A percentile compares a stretch with the other conserved stretches of the same genome.
phyloP scores from a whole-genome alignment of 345 rosid genomes.

The Eucalyptus camaldulensis region DNA sequence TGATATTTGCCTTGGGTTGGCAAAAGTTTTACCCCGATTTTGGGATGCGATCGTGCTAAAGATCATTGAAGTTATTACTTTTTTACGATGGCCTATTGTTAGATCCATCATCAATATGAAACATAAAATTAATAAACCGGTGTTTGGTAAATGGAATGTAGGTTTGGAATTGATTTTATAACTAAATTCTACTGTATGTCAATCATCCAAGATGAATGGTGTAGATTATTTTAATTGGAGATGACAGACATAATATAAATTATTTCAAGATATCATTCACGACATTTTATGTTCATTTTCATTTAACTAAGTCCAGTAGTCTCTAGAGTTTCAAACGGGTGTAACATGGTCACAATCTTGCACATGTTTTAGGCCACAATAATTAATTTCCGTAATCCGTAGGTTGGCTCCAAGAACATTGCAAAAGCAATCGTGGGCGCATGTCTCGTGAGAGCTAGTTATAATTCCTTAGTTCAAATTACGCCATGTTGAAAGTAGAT shows the following conservation, averaged over 20 bases:
- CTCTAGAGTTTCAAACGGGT: neutral
- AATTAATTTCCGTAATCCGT: rapidly evolving
- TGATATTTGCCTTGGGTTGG: neutral
- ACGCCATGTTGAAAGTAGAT: neutral
- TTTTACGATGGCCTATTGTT: neutral
- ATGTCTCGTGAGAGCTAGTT: too few species aligned
- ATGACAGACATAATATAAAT: neutral
- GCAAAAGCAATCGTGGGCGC: neutral
- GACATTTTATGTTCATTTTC: too few species aligned
- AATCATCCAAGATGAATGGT: neutral
- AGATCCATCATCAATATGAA: neutral
- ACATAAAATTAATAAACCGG: too few species aligned
- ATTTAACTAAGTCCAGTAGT: neutral
- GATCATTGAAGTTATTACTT: too few species aligned
- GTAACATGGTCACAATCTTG: neutral
- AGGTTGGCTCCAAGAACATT: neutral
- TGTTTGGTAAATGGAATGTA: neutral
- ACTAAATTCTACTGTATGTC: rapidly evolving
- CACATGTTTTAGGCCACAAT: rapidly evolving
- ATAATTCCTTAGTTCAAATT: neutral
- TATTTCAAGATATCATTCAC: rapidly evolving
- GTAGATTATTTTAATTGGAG: neutral
- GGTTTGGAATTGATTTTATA: neutral
- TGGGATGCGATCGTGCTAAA: neutral
- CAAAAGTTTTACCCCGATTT: neutral